phyloP scores from a whole-genome alignment of 2,329 filamentous ascomycete species.

The Paradendryphiella salina region DNA sequence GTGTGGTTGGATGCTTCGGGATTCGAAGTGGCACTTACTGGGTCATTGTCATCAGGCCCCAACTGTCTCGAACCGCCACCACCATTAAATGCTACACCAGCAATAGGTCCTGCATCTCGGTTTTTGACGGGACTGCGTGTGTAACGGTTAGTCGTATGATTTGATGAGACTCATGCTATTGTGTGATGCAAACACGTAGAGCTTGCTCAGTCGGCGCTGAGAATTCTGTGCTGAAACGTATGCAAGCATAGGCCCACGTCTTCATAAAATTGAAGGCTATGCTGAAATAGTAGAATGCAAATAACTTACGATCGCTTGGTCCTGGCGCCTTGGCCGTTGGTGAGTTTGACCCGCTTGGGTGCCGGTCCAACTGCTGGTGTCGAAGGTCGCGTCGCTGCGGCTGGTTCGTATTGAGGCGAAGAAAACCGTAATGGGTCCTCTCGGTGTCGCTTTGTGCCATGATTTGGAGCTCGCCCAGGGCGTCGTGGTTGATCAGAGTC shows the following conservation, averaged over 20 bases:
- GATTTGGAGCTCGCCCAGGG: conserved; percentile 33
- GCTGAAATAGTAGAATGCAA: conserved; percentile 12
- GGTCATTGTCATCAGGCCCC: conserved; percentile 60
- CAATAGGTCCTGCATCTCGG: conserved; percentile 65
- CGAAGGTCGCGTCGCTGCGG: conserved; percentile 39
- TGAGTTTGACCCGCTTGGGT: conserved; percentile 43
- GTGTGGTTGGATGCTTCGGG: conserved; percentile 50
- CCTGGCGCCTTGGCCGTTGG: conserved; percentile 42
- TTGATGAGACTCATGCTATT: conserved; percentile 22
- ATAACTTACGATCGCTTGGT: conserved; percentile 47
- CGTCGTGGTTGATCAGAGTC: conserved; percentile 38
- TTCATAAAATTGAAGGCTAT: conserved; percentile 18
- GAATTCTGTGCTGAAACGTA: conserved; percentile 33
- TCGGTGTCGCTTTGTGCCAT: conserved; percentile 39
- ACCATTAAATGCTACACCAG: conserved; percentile 61
- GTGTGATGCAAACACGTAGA: conserved; percentile 37
- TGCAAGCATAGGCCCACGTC: conserved; percentile 27
- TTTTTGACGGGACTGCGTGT: conserved; percentile 72
- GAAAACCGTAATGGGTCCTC: conserved; percentile 37
- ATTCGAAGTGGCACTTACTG: conserved; percentile 54
- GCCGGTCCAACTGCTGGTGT: conserved; percentile 38
- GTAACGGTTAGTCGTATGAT: conserved; percentile 38
- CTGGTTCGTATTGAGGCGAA: conserved; percentile 39
- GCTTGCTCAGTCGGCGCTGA: conserved; percentile 38
- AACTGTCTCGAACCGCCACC: conserved; percentile 67